Evolutionary conservation across 148 eudicot species (phyloP), one percentile per base, ranked within the genome.

Genomic region (Gaultheria prostrata): DNA sequence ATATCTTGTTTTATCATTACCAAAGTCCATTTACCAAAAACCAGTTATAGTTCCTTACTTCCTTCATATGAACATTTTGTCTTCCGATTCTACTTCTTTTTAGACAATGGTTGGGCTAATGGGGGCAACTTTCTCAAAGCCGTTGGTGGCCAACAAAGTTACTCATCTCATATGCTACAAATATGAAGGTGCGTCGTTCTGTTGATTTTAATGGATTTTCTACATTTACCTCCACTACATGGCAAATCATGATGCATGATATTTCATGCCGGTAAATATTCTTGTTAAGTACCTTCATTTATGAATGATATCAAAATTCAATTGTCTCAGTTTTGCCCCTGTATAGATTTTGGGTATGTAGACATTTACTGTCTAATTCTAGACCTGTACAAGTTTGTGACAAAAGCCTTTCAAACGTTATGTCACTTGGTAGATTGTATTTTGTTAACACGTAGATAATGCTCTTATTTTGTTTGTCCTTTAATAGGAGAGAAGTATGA

Each of bases 101-200:
- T 73, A 96, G 98, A 87, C 82, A 57, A 91, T 92, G 98, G 97
- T 92, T 77, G 87, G 78, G 65, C 87, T 91, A 84, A 93, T 97
- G 92, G 98, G 98, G 82, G 98, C 99, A 82, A 82, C 80, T 24
- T 91, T 97, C 84, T 91, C 97, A 72, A 97, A 97, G 92, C 90
- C 97, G 54, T 86, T 97, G 90, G 88, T 88, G 67, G 95, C 94
- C 59, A 86, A 85, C 86, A 92, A 85, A 87, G 95, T 93, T 79
- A 97, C 99, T 84, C 99, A 97, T 90, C 97, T 97, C 77, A 85
- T 97, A 85, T 97, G 99, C 92, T 94, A 93, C 89, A 97, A 97
- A 77, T 90, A 88, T 88, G 95, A 93, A 85, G 96, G 96, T 93
- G 33, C 21, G 88, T 67, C 79, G 54, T 53, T 15, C 75, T 43